phyloP scores from a whole-genome alignment of 2,329 filamentous ascomycete species.

The Arthroderma sp. region DNA sequence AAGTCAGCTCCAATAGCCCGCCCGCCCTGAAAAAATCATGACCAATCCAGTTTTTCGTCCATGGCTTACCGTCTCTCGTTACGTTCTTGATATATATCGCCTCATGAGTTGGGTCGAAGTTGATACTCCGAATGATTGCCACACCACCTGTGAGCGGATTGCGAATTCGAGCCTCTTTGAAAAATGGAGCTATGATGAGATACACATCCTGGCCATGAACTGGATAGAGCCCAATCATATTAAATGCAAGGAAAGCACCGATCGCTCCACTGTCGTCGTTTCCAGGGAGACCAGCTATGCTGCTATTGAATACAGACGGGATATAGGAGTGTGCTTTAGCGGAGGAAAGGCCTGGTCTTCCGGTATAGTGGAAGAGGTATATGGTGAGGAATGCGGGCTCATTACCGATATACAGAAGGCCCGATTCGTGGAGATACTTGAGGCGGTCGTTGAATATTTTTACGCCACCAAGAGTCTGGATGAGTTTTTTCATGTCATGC shows the following conservation, averaged over 20 bases:
- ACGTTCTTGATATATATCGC: slow-evolving; percentile 54
- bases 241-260: slow-evolving; percentile 52
- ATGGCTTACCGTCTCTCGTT: slow-evolving; percentile 46
- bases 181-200: slow-evolving; percentile 57
- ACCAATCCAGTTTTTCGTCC: slow-evolving; percentile 53
- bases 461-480: slow-evolving; percentile 48
- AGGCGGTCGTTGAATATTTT: slow-evolving; percentile 46
- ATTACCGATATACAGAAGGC: slow-evolving; percentile 55
- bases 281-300: slow-evolving; percentile 48
- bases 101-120: slow-evolving; percentile 47
- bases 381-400: slow-evolving; percentile 51
- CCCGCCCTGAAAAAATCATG: slow-evolving; percentile 56
- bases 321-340: slow-evolving; percentile 51
- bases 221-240: slow-evolving; percentile 59
- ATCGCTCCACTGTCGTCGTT: slow-evolving; percentile 61
- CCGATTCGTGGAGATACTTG: slow-evolving; percentile 50
- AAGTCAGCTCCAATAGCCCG: slow-evolving; percentile 47
- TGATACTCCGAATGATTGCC: slow-evolving; percentile 46
- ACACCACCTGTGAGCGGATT: slow-evolving; percentile 46
- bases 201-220: slow-evolving; percentile 58
- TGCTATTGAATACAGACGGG: slow-evolving; percentile 48
- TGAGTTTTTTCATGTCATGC: slow-evolving; percentile 40
- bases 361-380: slow-evolving; percentile 58
- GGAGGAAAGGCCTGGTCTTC: slow-evolving; percentile 42
- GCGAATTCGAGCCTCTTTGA: slow-evolving; percentile 45